phyloP scores from a whole-genome alignment of 1,284 basidiomycete species.

The Meripilus lineatus region DNA sequence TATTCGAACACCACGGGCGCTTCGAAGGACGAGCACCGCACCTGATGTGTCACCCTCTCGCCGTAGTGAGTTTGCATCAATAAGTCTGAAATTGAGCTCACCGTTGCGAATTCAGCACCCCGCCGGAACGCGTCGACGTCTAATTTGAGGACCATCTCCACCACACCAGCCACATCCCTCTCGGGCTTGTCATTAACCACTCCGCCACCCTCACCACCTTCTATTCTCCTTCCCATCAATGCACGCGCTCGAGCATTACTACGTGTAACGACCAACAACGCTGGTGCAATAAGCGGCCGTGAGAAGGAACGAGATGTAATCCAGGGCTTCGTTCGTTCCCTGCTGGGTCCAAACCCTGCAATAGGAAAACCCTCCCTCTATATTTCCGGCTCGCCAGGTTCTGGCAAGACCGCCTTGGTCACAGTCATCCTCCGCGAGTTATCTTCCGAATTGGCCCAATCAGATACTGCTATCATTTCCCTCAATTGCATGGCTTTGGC shows the following conservation, averaged over 20 bases:
- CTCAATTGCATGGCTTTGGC: constrained; percentile 78
- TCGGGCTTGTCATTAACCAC: constrained; percentile 45
- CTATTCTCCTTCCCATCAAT: constrained; percentile 50
- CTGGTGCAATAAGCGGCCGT: constrained; percentile 57
- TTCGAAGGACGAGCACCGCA: constrained; percentile 47
- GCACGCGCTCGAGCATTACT: constrained; percentile 62
- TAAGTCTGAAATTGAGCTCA: not conserved
- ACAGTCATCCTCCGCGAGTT: constrained; percentile 49
- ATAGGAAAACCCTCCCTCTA: constrained; percentile 45
- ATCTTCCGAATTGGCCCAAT: constrained; percentile 30
- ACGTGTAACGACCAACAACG: constrained; percentile 58
- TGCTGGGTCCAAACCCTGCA: constrained; percentile 31
- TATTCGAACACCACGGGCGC: constrained; percentile 37
- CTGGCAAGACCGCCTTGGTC: constrained; percentile 78
- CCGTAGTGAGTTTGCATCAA: constrained; percentile 16
- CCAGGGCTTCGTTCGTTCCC: constrained; percentile 49
- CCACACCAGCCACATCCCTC: constrained; percentile 30
- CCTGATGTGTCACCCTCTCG: constrained; percentile 34
- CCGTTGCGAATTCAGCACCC: constrained; percentile 24
- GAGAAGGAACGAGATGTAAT: constrained; percentile 54
- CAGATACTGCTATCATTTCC: constrained; percentile 43
- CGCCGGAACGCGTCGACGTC: constrained; percentile 47
- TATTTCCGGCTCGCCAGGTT: constrained; percentile 76
- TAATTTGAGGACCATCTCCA: constrained; percentile 22
- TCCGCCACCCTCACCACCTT: constrained; percentile 57